Evolutionary conservation across 495 filamentous ascomycete genomes (phyloP).

Genomic region (Tirmania nivea): DNA sequence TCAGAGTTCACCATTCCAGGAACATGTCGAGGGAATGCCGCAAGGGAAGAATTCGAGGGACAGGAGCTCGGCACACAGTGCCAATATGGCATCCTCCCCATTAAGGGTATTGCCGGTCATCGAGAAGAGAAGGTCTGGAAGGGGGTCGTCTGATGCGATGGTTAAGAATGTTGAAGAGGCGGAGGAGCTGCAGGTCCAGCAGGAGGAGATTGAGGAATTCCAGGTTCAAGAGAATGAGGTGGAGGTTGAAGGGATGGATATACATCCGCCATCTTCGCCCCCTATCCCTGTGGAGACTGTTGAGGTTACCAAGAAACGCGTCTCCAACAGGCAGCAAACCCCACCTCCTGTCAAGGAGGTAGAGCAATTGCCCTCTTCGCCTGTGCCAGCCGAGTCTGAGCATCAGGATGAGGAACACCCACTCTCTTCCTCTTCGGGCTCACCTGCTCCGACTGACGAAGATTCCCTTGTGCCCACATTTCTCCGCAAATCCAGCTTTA

Average conservation of each 20-base stretch:
- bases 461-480: conserved; percentile 21
- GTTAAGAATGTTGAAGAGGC: not conserved
- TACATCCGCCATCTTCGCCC: not conserved
- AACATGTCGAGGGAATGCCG: not conserved
- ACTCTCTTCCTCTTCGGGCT: conserved; percentile 36
- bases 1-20: not conserved
- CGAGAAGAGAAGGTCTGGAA: not conserved
- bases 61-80: too few species aligned
- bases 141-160: not conserved
- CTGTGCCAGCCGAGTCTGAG: not conserved
- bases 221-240: not conserved
- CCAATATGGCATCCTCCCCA: too few species aligned
- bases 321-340: not conserved
- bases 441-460: conserved; percentile 28
- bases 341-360: not conserved
- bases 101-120: not conserved
- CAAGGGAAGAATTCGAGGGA: not conserved
- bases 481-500: conserved; percentile 80
- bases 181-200: not conserved
- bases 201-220: not conserved
- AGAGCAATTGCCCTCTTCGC: not conserved
- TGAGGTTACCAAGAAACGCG: not conserved
- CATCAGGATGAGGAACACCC: conserved; percentile 20
- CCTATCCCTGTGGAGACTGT: not conserved
- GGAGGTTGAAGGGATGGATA: not conserved